Percentiles rank a stretch among this genome's conserved stretches.
Evolutionary conservation across 768 basidiomycete species (phyloP).

Genomic region (Holtermannia corniformis): DNA sequence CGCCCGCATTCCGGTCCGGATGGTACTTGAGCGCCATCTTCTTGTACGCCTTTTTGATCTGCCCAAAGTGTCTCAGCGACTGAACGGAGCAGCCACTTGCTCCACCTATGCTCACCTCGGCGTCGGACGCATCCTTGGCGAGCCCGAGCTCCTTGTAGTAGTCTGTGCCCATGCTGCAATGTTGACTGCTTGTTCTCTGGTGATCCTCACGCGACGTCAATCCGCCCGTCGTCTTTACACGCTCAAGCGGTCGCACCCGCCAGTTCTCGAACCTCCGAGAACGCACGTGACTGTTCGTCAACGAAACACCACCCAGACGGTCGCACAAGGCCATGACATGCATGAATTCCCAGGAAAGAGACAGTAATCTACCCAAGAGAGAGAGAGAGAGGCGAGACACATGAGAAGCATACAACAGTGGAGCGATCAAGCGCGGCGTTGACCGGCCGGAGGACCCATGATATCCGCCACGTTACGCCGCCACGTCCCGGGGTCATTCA

Average conservation of each 20-base stretch:
- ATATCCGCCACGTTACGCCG: slow-evolving; percentile 34
- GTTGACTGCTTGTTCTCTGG: neutral
- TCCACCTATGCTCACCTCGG: slow-evolving; percentile 73
- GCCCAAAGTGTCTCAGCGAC: slow-evolving; percentile 45
- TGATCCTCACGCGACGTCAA: too few species aligned
- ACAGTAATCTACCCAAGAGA: too few species aligned
- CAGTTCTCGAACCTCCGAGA: too few species aligned
- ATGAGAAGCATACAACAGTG: neutral
- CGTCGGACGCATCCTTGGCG: slow-evolving; percentile 55
- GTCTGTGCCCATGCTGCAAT: slow-evolving; percentile 60
- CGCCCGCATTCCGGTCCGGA: slow-evolving; percentile 47
- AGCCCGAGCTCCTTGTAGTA: slow-evolving; percentile 82
- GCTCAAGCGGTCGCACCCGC: too few species aligned
- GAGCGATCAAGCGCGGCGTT: neutral
- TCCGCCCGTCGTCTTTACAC: too few species aligned
- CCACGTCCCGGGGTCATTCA: slow-evolving; percentile 31
- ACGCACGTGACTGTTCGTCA: too few species aligned
- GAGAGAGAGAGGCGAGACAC: neutral
- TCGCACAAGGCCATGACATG: too few species aligned
- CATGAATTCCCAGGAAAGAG: too few species aligned
- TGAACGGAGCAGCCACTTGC: neutral
- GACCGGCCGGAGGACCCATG: slow-evolving; percentile 28
- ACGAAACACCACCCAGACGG: too few species aligned
- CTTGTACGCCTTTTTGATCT: slow-evolving; percentile 62
- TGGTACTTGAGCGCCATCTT: slow-evolving; percentile 76